Evolutionary conservation across 208 protist species (phyloP), one percentile per base, ranked within the genome.

Genomic region (Leishmania arabica): DNA sequence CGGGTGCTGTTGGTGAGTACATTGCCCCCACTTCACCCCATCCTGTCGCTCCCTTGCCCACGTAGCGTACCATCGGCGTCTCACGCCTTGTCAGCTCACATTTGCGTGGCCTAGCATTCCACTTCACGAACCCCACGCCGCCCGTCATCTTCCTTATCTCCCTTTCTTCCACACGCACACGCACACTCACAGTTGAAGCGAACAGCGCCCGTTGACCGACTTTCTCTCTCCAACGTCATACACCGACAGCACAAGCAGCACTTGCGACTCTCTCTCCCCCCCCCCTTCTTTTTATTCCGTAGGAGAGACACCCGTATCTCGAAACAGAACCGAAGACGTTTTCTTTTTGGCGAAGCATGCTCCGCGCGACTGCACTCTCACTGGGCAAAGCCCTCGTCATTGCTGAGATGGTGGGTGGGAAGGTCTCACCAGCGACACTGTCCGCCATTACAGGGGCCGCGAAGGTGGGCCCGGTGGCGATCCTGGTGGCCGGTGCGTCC

Each of bases 361-460:
- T 97, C 49, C 89, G 90, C 65, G 64, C 78, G 45, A 85, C 88
- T 4, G 17, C 54, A 34, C 51, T 71, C 7, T 74, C 72, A 24
- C 72, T 93, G 27, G 91, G 85, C 54, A 96, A 95, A 75, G 86
- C 90, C 40, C 90, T 96, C 31, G 92, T 97, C 21, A 75, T 97
- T 24, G 92, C 88, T 13, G 92, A 97, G 88, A 66, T 91, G 53
- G 82, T 88, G 51, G 81, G 84, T 27, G 95, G 87, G 58, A 91
- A 96, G 66, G 86, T 98, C 13, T 83, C 92, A 2, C 86, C 93
- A 3, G 87, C 89, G 21, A 97, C 96, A 53, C 90, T 99, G 17
- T 88, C 91, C 47, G 93, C 97, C 47, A 91, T 99, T 73, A 98
- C 95, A 24, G 97, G 95, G 1, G 96, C 94, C 47, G 65, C 83